A percentile compares a stretch with the other conserved stretches of the same genome.
phyloP scores from a whole-genome alignment of 331 rosid genomes.

The Rhamnella rubrinervis region DNA sequence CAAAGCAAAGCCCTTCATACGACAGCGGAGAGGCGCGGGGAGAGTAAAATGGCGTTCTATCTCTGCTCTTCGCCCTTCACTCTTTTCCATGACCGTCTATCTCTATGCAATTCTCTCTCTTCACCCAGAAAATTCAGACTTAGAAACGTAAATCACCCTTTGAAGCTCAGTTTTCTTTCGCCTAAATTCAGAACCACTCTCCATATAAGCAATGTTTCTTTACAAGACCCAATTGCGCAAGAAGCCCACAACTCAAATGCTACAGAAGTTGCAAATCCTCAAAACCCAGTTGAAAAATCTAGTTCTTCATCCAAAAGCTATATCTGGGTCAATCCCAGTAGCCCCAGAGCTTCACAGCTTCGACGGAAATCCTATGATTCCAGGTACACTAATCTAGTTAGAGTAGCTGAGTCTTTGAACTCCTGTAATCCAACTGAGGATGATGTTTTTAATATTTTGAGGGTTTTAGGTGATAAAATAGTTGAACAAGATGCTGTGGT shows the following conservation, averaged over 20 bases:
- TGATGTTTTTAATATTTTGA: conserved; percentile 45
- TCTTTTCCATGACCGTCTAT: conserved; percentile 48
- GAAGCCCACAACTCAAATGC: conserved; percentile 19
- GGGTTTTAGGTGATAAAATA: conserved; percentile 36
- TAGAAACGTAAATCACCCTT: conserved; percentile 19
- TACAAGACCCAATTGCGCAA: conserved; percentile 50
- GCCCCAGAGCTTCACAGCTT: conserved; percentile 60
- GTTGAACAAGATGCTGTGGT: conserved; percentile 48
- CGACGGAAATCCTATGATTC: conserved; percentile 36
- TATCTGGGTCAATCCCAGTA: conserved; percentile 82
- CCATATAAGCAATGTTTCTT: conserved; percentile 53
- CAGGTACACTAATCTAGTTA: conserved; percentile 48
- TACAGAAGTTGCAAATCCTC: conserved; percentile 9
- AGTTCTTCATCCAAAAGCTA: conserved; percentile 44
- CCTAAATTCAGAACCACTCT: conserved; percentile 37
- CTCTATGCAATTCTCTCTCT: conserved; percentile 27
- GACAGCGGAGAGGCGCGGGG: not conserved
- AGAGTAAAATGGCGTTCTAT: conserved; percentile 57
- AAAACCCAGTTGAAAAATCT: conserved; percentile 40
- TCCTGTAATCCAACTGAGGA: conserved; percentile 38
- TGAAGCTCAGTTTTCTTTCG: conserved; percentile 23
- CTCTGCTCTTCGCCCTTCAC: conserved; percentile 60
- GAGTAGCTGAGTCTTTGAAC: conserved; percentile 49
- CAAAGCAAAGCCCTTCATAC: not conserved
- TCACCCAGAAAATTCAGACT: conserved; percentile 24